Base-by-base conservation (phyloP, 306 rosid genomes). In the Ziziphus jujuba region DNA sequence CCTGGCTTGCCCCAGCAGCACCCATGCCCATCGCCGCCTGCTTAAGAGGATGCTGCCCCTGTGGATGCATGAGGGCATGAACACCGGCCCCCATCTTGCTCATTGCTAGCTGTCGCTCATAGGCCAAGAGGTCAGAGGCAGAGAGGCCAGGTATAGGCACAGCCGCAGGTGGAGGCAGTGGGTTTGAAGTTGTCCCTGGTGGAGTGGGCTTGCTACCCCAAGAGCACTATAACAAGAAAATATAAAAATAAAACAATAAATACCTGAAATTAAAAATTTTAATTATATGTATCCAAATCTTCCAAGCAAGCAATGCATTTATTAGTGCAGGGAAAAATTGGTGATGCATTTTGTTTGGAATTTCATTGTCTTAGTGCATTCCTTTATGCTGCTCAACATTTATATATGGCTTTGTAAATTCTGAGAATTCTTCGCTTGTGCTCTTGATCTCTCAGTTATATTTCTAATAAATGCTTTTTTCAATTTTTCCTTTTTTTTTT, bases 131-230 rank as follows among this genome's bases (percentile, higher is more conserved):
- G 73, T 93, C 91, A 0, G 78, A 75, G 4, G 98, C 81, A 0
- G 96, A 81, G 23, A 93, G 82, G n/a, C 95, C 91, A 0, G 87
- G 93, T 23, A 90, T 49, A 12, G 96, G 70, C 8, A 69, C 82
- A 51, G 93, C 86, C 35, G 81, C 87, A 49, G 98, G 98, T 0
- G 98, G 98, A 44, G 98, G 97, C 22, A 93, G 96, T 14, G 98
- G 98, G 78, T 93, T 93, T 14, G 97, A 93, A 65, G 85, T 75
- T 36, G 97, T 93, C 69, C 98, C 98, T 1, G 95, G 79, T 69
- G 96, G 95, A n/a, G 98, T 93, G 16, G 98, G 91, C 86, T 93
- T 93, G 91, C 96, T 93, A 10, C 98, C 98, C 98, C 98, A 93
- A 1, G 95, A 93, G 71, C 98, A 93, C 98, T 93, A 65, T 59